phyloP scores from a whole-genome alignment of 1,284 basidiomycete genomes.

The Kwoniella shivajii region DNA sequence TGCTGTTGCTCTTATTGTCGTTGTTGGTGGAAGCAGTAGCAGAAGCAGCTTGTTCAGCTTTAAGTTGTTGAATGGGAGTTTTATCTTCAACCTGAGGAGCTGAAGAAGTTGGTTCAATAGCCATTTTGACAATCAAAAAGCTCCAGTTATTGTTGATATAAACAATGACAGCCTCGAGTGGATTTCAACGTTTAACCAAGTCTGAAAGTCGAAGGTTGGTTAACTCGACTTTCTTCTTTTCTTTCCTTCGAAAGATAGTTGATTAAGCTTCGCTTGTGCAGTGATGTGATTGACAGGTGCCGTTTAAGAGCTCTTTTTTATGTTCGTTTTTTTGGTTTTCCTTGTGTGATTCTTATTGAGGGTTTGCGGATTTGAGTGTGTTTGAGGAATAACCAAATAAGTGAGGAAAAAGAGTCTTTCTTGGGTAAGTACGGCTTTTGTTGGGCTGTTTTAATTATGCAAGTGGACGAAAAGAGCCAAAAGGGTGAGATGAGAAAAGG shows the following conservation, averaged over 20 bases:
- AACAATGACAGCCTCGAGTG: too few relatives aligned
- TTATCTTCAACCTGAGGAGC: background rate
- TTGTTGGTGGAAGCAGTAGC: background rate
- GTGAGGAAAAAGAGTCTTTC: background rate
- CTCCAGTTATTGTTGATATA: too few relatives aligned
- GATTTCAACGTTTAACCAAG: too few relatives aligned
- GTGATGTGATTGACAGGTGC: background rate
- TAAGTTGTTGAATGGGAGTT: slow-evolving; percentile 7
- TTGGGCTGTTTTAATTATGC: background rate
- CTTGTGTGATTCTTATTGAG: too few relatives aligned
- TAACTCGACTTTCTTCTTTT: too few relatives aligned
- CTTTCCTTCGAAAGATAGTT: too few relatives aligned
- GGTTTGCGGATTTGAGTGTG: too few relatives aligned
- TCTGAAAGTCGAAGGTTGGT: too few relatives aligned
- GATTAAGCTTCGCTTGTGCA: background rate
- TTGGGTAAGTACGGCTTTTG: slow-evolving; percentile 9
- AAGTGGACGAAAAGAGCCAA: background rate
- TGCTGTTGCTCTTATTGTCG: background rate
- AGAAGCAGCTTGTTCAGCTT: slow-evolving; percentile 4
- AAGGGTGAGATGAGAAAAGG: background rate
- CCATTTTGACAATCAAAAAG: slow-evolving; percentile 17
- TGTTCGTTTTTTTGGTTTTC: background rate
- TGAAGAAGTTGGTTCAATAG: slow-evolving; percentile 16
- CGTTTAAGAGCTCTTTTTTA: slow-evolving; percentile 1
- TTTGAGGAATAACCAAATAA: too few relatives aligned